phyloP scores from a whole-genome alignment of 2,329 filamentous ascomycete genomes.

The Pezicula radicicola region DNA sequence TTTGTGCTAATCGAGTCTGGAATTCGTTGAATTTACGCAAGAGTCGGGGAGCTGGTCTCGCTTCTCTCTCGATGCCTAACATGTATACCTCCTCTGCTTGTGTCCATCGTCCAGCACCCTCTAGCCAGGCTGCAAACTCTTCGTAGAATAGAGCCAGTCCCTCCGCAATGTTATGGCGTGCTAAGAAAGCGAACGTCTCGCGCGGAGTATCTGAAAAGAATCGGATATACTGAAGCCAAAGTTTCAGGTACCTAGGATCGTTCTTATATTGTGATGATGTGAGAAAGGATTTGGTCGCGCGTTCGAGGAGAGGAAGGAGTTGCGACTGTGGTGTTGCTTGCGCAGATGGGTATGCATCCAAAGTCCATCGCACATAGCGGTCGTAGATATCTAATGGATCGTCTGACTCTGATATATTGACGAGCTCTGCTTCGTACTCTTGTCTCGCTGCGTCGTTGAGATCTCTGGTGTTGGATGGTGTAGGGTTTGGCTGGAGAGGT shows the following conservation, averaged over 20 bases:
- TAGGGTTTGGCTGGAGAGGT: conserved; percentile 60
- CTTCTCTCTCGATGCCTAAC: conserved; percentile 84
- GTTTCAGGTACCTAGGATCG: conserved; percentile 85
- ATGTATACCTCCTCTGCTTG: conserved; percentile 95
- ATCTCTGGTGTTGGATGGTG: conserved; percentile 70
- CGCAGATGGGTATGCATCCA: conserved; percentile 91
- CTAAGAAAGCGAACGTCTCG: conserved; percentile 88
- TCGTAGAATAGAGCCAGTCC: conserved; percentile 90
- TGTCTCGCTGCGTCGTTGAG: conserved; percentile 76
- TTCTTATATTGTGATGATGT: conserved; percentile 88
- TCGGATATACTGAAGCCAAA: conserved; percentile 93
- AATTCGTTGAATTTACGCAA: conserved; percentile 92
- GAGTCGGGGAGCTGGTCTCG: conserved; percentile 76
- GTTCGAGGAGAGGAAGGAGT: conserved; percentile 82
- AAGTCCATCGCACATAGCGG: conserved; percentile 94
- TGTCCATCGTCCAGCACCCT: conserved; percentile 76
- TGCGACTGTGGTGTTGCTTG: conserved; percentile 92
- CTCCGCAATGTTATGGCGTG: conserved; percentile 85
- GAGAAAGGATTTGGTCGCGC: conserved; percentile 87
- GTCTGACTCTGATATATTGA: conserved; percentile 78
- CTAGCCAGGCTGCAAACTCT: conserved; percentile 92
- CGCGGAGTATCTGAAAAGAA: conserved; percentile 92
- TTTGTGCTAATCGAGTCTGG: conserved; percentile 70
- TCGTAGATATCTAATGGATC: conserved; percentile 95
- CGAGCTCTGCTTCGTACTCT: conserved; percentile 83